Conservation (phyloP, 2,329 filamentous ascomycete genomes). For the Pestalotiopsis sp. region DNA sequence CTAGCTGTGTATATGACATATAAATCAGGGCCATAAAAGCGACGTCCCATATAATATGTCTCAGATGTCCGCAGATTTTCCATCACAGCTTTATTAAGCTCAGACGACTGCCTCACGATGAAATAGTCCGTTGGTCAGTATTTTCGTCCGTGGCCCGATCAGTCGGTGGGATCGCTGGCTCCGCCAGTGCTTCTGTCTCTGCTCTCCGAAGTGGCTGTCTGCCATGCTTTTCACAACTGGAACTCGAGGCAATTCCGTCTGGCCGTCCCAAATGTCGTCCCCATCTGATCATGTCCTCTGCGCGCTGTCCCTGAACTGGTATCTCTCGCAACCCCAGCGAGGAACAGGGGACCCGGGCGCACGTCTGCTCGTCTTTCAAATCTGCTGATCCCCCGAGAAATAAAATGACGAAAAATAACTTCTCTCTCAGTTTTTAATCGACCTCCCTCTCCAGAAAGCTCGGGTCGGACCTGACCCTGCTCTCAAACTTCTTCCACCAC, state of each 20-base stretch:
- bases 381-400: neutral
- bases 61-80: neutral
- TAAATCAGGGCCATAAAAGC: neutral
- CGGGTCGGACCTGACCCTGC: constrained; percentile 81
- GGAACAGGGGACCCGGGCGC: neutral
- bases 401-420: neutral
- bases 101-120: too few relatives aligned
- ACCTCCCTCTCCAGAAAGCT: constrained; percentile 76
- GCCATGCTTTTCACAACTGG: too few relatives aligned
- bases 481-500: constrained; percentile 98
- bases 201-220: too few relatives aligned
- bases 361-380: neutral
- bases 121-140: too few relatives aligned
- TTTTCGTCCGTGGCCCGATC: too few relatives aligned
- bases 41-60: neutral
- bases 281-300: neutral
- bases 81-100: neutral
- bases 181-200: too few relatives aligned
- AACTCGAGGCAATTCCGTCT: too few relatives aligned
- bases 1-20: neutral
- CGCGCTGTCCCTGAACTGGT: neutral
- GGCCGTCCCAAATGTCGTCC: neutral
- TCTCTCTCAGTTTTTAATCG: neutral
- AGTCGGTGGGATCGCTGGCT: too few relatives aligned
- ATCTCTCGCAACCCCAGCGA: constrained; percentile 3